Percentiles rank a stretch among this genome's conserved stretches.
These are phyloP conservation scores for Schizosaccharomyces pombe DNA, from an alignment of 805 yeast species.

Conservation along the genomic window DNA sequence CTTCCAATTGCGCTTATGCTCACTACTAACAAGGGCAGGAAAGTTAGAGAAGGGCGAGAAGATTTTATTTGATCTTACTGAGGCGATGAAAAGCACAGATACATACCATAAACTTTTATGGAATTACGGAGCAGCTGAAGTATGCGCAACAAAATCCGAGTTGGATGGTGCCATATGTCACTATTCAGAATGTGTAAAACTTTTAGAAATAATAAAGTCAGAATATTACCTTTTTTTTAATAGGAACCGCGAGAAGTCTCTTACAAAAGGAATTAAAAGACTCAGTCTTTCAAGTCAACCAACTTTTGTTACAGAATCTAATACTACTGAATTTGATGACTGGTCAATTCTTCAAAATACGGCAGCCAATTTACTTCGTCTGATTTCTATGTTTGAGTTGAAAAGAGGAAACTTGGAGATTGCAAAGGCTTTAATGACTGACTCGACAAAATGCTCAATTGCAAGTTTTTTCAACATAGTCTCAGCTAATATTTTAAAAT, in stretches of 20 bases:
- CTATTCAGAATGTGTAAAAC: neutral
- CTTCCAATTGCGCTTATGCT: neutral
- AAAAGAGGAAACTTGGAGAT: neutral
- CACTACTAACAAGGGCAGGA: neutral
- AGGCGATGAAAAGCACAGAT: neutral
- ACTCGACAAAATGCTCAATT: neutral
- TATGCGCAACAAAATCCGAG: neutral
- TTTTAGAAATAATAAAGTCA: neutral
- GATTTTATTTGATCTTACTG: neutral
- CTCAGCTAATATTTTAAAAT: neutral
- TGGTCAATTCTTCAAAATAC: neutral
- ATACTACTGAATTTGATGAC: neutral
- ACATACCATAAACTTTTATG: neutral
- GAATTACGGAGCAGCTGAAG: neutral
- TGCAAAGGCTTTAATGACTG: neutral
- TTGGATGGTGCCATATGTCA: neutral
- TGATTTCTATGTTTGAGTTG: neutral
- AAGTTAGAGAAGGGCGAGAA: neutral
- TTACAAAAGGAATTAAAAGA: neutral
- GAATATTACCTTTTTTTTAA: neutral
- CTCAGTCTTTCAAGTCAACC: neutral
- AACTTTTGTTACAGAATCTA: neutral
- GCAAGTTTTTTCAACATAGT: neutral
- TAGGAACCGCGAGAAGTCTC: neutral
- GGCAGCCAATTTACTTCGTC: neutral